These are phyloP conservation scores for Lactifluus hygrophoroides DNA, from an alignment of 768 basidiomycete species.

Conservation along the genomic window DNA sequence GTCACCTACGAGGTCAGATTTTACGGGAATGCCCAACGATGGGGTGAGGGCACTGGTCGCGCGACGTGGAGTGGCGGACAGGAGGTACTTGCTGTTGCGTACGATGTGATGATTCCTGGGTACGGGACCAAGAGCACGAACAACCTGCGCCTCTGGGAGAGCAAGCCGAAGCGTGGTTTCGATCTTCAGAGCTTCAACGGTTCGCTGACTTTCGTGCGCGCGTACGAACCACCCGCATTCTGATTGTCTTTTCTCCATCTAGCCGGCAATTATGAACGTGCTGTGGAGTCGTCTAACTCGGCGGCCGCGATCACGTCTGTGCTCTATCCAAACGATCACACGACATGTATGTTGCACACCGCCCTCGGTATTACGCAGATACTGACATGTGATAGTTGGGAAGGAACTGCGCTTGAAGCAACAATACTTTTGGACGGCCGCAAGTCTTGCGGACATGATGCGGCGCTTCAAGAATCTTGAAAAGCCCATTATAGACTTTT, in stretches of 20 bases:
- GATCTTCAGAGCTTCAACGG: conserved; percentile 95
- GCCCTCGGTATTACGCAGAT: background rate
- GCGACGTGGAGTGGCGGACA: conserved; percentile 83
- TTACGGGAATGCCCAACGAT: conserved; percentile 73
- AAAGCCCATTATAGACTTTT: conserved; percentile 70
- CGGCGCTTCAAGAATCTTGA: conserved; percentile 88
- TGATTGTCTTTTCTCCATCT: background rate
- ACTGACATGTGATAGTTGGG: conserved; percentile 43
- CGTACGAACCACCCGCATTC: background rate
- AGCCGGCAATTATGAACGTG: conserved; percentile 91
- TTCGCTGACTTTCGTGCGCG: conserved; percentile 23
- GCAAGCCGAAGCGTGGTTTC: conserved; percentile 81
- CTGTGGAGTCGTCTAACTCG: conserved; percentile 80
- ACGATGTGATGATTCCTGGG: conserved; percentile 92
- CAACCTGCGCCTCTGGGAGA: conserved; percentile 82
- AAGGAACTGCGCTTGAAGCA: conserved; percentile 90
- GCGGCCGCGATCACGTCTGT: conserved; percentile 93
- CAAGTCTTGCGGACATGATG: conserved; percentile 81
- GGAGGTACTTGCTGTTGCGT: conserved; percentile 88
- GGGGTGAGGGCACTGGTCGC: conserved; percentile 41
- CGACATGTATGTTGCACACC: conserved; percentile 30
- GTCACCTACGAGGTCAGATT: conserved; percentile 82
- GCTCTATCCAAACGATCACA: conserved; percentile 93
- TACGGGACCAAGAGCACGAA: conserved; percentile 80
- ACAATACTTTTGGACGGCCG: conserved; percentile 94